phyloP scores from a whole-genome alignment of 2,329 filamentous ascomycete genomes.

The Fusarium nelsonii region DNA sequence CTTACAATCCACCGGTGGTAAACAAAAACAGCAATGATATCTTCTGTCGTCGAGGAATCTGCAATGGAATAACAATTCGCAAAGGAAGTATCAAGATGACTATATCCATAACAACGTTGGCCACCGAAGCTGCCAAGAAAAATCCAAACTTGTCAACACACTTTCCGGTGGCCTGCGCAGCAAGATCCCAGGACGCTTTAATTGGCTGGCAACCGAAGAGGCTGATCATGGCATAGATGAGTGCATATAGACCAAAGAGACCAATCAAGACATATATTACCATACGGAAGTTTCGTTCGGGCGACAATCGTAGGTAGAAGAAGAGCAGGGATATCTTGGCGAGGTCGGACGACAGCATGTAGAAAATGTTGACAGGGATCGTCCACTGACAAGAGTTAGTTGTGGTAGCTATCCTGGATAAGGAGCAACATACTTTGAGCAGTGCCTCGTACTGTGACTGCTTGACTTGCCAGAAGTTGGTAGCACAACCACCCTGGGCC shows the following conservation, averaged over 20 bases:
- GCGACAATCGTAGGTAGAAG: conserved; percentile 42
- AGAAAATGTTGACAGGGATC: conserved; percentile 44
- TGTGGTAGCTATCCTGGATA: accelerated
- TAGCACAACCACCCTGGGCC: conserved; percentile 33
- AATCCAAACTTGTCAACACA: conserved; percentile 45
- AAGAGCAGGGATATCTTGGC: conserved; percentile 44
- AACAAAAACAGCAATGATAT: conserved; percentile 36
- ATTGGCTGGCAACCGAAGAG: conserved; percentile 42
- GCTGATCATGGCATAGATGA: conserved; percentile 43
- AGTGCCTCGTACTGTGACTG: conserved; percentile 25
- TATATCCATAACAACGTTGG: conserved; percentile 44
- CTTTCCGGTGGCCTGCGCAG: conserved; percentile 35
- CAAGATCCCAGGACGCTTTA: conserved; percentile 42
- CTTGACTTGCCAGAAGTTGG: conserved; percentile 41
- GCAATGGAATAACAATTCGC: conserved; percentile 30
- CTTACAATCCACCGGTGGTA: conserved; percentile 42
- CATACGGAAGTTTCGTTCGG: conserved; percentile 37
- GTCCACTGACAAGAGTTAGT: conserved; percentile 34
- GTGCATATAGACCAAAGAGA: conserved; percentile 31
- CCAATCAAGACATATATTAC: conserved; percentile 15
- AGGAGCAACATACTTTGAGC: conserved; percentile 15
- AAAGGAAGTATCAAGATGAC: conserved; percentile 35
- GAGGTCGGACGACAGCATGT: conserved; percentile 43
- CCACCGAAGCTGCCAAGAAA: conserved; percentile 42
- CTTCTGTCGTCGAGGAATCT: conserved; percentile 40